Evolutionary conservation across 176 grass and related monocot genomes (phyloP), one percentile per base, ranked within the genome.

Genomic region (Panicum miliaceum): DNA sequence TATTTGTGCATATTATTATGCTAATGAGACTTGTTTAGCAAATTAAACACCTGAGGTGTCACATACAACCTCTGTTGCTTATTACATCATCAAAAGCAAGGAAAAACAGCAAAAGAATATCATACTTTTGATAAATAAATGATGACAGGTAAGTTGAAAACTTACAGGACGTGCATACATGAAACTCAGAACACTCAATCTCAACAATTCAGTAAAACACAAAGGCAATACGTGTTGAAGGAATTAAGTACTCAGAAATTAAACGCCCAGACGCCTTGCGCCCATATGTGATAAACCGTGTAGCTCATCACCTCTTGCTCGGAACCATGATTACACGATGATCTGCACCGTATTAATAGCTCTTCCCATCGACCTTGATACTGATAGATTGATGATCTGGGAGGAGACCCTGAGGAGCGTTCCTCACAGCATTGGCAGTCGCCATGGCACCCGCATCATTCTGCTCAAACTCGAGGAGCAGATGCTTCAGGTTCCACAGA

Each of bases 401-500:
- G 8, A 50, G 73, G 32, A 65, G 6, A 0, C 10, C 32, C 11
- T 59, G 34, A 42, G 69, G 40, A 22, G 18, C 26, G 3, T 40
- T 66, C 34, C 23, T 89, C 27, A 80, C 69, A 16, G 47, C 69
- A 48, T 52, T 27, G 0, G 50, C 13, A 3, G 51, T 80, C 0
- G 60, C 76, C 35, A 20, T 42, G 13, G 70, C 77, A 4, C 32
- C 61, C 2, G 51, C 69, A 85, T 81, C 82, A 12, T 46, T 8
- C 60, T 81, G 22, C 3, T 19, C 32, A 75, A 89, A 85, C 32
- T 85, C 82, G 4, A 89, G 16, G 7, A 61, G 0, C 19, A 89
- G 23, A 81, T 85, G 41, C 70, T 69, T 89, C 52, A 89, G 87
- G 82, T 13, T 74, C 5, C 16, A 50, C 69, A 89, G 36, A 62